Evolutionary conservation across 2,329 filamentous ascomycete species (phyloP), one percentile per base, ranked within the genome.

Genomic region (Myriosclerotinia curreyana): DNA sequence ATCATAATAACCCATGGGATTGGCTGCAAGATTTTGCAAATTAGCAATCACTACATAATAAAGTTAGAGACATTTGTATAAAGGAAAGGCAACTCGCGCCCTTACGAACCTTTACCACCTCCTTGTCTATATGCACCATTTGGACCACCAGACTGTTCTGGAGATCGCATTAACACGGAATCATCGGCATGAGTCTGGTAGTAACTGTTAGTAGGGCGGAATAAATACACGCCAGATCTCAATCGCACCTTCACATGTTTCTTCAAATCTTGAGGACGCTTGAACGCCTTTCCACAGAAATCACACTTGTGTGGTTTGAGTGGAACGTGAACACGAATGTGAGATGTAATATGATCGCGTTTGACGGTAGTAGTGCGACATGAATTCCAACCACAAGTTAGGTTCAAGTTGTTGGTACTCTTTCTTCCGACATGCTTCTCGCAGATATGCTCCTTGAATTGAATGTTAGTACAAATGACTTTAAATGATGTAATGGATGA

Each of bases 281-380:
- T 99, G 84, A 99, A 99, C 1, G 93, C 93, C 82, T 99, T 99
- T 75, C 92, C 92, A 75, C 95, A 99, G 79, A 97, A 96, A 76
- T 97, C 93, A 78, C 95, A 99, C 79, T 97, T 98, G 82, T 99
- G 95, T 70, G 95, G 95, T 83, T 99, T 99, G 67, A 99, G 82
- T 0, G 95, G 95, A n/a, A 99, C 94, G 77, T 99, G 95, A 62
- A 98, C 95, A 69, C 95, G 91, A 73, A 99, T 97, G 79, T 99
- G 95, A 59, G 95, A 98, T 59, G 95, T 99, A 78, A 99, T 99
- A 80, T 99, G 95, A 74, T 98, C 95, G 73, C 95, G 92, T 84
- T 99, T 98, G 76, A 98, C 94, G 2, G 94, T 98, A 55, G 93
- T 97, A 28, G 94, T 98, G 68, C 92, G 88, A 81, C 95, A 99